These are phyloP conservation scores for Fusarium heterosporum DNA, from an alignment of 2,329 filamentous ascomycete species.

Conservation along the genomic window DNA sequence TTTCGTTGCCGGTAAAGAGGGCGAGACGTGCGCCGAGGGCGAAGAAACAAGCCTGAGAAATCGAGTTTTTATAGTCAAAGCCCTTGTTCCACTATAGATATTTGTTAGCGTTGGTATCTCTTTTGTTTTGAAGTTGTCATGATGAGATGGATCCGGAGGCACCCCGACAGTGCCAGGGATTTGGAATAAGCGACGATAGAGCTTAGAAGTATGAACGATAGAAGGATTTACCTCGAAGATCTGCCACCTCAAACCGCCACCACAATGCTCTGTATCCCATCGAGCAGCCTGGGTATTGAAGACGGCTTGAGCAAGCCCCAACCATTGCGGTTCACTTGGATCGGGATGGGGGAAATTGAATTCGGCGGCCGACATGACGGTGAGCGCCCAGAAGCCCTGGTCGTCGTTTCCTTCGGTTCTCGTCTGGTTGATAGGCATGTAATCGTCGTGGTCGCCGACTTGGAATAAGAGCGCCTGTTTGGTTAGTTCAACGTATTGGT, in stretches of 20 bases:
- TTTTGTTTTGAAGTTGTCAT: neutral
- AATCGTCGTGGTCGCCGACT: constrained; percentile 77
- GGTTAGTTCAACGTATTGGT: constrained; percentile 75
- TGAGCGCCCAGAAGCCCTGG: constrained; percentile 79
- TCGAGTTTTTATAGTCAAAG: constrained; percentile 80
- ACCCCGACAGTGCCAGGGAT: neutral
- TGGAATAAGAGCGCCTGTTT: constrained; percentile 79
- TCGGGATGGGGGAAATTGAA: constrained; percentile 72
- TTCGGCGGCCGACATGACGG: constrained; percentile 78
- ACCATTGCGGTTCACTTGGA: constrained; percentile 70
- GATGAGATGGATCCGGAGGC: neutral
- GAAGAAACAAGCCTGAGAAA: constrained; percentile 73
- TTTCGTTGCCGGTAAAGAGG: constrained; percentile 79
- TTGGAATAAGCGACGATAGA: constrained; percentile 1
- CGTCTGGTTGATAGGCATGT: constrained; percentile 81
- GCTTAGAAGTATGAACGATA: neutral
- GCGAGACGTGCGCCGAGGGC: constrained; percentile 75
- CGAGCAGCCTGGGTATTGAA: constrained; percentile 82
- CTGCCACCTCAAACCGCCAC: constrained; percentile 86
- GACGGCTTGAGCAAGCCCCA: constrained; percentile 79
- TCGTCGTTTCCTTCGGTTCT: constrained; percentile 78
- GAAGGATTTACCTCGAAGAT: constrained; percentile 67
- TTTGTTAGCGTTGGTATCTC: constrained; percentile 15
- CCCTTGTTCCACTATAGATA: constrained; percentile 74
- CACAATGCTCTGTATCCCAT: constrained; percentile 77